Conservation (phyloP, 2,329 filamentous ascomycete genomes). For the Daldinia sp. region DNA sequence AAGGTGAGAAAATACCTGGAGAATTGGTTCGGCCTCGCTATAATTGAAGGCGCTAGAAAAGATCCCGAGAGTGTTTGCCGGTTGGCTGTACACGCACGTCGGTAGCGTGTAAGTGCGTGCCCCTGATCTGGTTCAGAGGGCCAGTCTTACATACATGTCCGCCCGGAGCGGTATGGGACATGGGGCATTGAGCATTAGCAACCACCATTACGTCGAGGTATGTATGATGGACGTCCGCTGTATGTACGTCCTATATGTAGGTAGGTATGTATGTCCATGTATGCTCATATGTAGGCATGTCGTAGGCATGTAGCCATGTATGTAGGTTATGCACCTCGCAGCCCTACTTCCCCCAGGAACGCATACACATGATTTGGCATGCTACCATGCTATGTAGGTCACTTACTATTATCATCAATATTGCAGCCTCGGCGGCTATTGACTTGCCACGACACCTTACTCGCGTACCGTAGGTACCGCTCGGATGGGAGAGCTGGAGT, state of each 20-base stretch:
- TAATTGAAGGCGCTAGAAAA: constrained; percentile 33
- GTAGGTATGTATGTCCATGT: neutral
- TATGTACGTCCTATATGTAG: constrained; percentile 17
- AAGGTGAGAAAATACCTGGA: constrained; percentile 17
- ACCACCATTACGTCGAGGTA: constrained; percentile 17
- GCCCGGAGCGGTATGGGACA: constrained; percentile 13
- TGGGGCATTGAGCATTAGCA: constrained; percentile 8
- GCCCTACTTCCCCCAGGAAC: constrained; percentile 32
- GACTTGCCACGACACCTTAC: constrained; percentile 26
- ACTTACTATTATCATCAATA: constrained; percentile 30
- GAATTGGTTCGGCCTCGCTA: constrained; percentile 21
- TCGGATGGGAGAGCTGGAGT: constrained; percentile 19
- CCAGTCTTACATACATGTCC: constrained; percentile 11
- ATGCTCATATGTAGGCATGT: neutral
- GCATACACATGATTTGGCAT: constrained; percentile 12
- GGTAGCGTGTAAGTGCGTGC: constrained; percentile 12
- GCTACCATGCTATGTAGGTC: constrained; percentile 4
- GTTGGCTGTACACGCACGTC: constrained; percentile 14
- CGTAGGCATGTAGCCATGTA: constrained; percentile 2
- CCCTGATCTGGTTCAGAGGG: constrained; percentile 28
- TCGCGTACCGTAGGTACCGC: constrained; percentile 10
- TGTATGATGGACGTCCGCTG: constrained; percentile 1
- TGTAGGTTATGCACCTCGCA: constrained; percentile 29
- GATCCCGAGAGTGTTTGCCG: constrained; percentile 33
- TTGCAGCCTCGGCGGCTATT: constrained; percentile 31